Base-by-base conservation (phyloP, 495 filamentous ascomycete genomes). In the Penicillium argentinense region DNA sequence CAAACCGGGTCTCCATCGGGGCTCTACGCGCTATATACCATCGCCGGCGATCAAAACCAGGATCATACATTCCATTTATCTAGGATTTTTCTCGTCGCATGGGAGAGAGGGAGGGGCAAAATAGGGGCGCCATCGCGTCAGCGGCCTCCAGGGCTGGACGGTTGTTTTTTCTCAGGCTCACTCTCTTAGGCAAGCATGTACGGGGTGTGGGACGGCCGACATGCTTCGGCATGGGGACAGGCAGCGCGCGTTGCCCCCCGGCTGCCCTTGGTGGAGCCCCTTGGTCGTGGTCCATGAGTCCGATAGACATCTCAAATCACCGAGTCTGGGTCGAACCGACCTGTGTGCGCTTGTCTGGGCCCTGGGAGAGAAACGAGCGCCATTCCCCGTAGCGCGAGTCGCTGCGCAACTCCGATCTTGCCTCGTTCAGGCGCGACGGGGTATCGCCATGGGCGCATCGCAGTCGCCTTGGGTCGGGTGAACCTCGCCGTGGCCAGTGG, bases 11-110 rank as follows among this genome's bases (percentile, higher is more conserved):
- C 19, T 5, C 12, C 14, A 33, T 24, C 25, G 42, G 47, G 47
- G 34, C 32, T 43, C 32, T 50, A 50, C 47, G 34, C 30, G 42
- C 48, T 51, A 51, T 51, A 51, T 51, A 51, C 32, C 24, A 18
- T n/a, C n/a, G n/a, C n/a, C n/a, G n/a, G n/a, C n/a, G n/a, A n/a
- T n/a, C n/a, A n/a, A n/a, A n/a, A n/a, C n/a, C n/a, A n/a, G n/a
- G 47, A 53, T 49, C 42, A 25, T 51, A 33, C 60, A 60, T 60
- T 63, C 59, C 53, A 47, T 41, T 17, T 25, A 49, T 48, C 38
- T 39, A 26, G 28, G 38, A 46, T 49, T 47, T 16, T 53, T 44
- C 25, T 27, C n/a, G 46, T 49, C 56, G 53, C 56, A 59, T 47
- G 45, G 49, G 42, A 42, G 29, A 18, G 22, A 49, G n/a, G n/a